These are phyloP conservation scores for Xylaria longipes DNA, from an alignment of 495 filamentous ascomycete genomes.

Conservation along the genomic window DNA sequence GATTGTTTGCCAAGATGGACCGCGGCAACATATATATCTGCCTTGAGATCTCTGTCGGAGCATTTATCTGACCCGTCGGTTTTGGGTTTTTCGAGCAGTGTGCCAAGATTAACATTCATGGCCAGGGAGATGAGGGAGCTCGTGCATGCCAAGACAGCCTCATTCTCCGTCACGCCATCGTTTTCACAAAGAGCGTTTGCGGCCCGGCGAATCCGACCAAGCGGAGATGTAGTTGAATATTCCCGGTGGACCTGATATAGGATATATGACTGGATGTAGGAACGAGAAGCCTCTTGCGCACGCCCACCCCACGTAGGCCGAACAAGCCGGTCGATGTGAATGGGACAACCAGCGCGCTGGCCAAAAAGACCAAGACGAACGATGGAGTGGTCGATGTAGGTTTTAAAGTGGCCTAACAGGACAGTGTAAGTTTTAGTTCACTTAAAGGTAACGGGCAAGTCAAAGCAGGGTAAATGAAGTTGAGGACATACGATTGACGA, in stretches of 20 bases:
- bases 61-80: not conserved
- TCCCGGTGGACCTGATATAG: not conserved
- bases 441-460: not conserved
- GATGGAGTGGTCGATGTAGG: not conserved
- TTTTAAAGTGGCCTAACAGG: not conserved
- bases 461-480: not conserved
- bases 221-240: not conserved
- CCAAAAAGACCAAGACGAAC: not conserved
- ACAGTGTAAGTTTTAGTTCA: not conserved
- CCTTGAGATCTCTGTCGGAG: not conserved
- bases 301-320: not conserved
- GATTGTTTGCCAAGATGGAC: not conserved
- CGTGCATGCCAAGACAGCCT: not conserved
- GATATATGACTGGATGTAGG: not conserved
- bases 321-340: too few species aligned
- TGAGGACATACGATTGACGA: conserved; percentile 4
- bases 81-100: not conserved
- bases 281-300: not conserved
- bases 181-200: not conserved
- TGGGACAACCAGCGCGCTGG: not conserved
- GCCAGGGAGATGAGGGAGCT: not conserved
- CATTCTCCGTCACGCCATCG: not conserved
- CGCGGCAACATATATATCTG: conserved; percentile 5
- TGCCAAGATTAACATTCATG: not conserved
- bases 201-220: not conserved